phyloP scores from a whole-genome alignment of 768 basidiomycete species.

The Pisolithus albus region DNA sequence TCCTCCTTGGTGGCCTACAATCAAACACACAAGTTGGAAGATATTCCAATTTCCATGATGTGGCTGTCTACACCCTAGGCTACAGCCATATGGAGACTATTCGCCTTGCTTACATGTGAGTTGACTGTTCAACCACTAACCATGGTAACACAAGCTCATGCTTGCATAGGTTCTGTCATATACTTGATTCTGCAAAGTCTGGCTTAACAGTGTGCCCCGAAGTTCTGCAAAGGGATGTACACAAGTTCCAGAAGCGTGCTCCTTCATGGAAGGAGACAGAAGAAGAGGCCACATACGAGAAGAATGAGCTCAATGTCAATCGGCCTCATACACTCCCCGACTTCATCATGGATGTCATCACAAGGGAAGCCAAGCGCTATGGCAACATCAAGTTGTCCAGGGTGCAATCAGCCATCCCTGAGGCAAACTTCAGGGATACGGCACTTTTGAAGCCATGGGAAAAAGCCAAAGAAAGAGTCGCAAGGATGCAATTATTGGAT shows the following conservation, averaged over 20 bases:
- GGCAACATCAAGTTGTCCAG: slow-evolving; percentile 2
- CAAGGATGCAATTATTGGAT: slow-evolving; percentile 4
- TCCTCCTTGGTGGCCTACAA: slow-evolving; percentile 44
- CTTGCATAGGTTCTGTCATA: slow-evolving; percentile 39
- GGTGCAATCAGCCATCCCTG: neutral
- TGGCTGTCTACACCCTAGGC: slow-evolving; percentile 45
- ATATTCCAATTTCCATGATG: slow-evolving; percentile 53
- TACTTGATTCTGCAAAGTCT: slow-evolving; percentile 57
- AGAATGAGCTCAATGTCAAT: slow-evolving; percentile 5
- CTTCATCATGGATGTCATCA: slow-evolving; percentile 28
- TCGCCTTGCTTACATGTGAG: slow-evolving; percentile 49
- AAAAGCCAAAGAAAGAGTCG: slow-evolving; percentile 22
- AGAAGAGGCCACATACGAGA: neutral
- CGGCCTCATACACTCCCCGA: slow-evolving; percentile 5
- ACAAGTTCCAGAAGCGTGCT: slow-evolving; percentile 15
- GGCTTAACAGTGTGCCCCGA: slow-evolving; percentile 39
- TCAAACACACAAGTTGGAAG: slow-evolving; percentile 42
- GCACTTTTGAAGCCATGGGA: slow-evolving; percentile 33
- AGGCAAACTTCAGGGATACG: neutral
- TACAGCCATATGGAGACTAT: slow-evolving; percentile 44
- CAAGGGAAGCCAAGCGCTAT: slow-evolving; percentile 3
- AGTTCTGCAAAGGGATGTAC: slow-evolving; percentile 25
- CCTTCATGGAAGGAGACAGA: slow-evolving; percentile 23
- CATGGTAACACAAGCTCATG: neutral
- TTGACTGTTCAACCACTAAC: slow-evolving; percentile 1